Percentiles rank a stretch among this genome's conserved stretches.
Conservation (phyloP, 31 red algal species). For the Porphyra umbilicalis region DNA sequence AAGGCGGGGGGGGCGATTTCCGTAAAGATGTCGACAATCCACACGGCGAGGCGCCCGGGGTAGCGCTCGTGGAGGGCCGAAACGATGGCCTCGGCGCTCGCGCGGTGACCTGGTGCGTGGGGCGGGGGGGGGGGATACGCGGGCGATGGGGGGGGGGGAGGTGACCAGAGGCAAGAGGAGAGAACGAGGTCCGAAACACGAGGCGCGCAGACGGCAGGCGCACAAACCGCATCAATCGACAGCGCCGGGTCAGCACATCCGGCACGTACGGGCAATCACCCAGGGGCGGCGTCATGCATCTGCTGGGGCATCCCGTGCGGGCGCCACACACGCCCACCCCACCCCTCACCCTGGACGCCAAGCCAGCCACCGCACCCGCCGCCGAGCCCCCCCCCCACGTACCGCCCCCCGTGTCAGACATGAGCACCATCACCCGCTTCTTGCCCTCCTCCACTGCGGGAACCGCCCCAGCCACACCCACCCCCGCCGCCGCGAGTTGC, state of each 20-base stretch:
- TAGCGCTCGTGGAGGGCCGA: slow-evolving; percentile 59
- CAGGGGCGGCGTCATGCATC: too few relatives aligned
- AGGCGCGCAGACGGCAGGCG: too few relatives aligned
- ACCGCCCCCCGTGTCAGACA: slow-evolving; percentile 98
- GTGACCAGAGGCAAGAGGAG: background rate
- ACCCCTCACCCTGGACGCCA: background rate
- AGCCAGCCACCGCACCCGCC: background rate
- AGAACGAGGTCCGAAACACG: too few relatives aligned
- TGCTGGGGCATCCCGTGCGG: too few relatives aligned
- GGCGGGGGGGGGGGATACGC: background rate
- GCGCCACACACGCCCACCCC: too few relatives aligned
- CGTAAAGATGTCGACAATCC: slow-evolving; percentile 86
- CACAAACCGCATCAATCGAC: too few relatives aligned
- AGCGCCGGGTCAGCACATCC: too few relatives aligned
- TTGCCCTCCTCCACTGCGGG: slow-evolving; percentile 9
- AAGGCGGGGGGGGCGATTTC: slow-evolving; percentile 59
- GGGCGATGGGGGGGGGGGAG: background rate
- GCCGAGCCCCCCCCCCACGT: background rate
- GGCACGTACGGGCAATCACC: too few relatives aligned
- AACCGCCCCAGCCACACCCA: background rate
- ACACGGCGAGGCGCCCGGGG: slow-evolving; percentile 30
- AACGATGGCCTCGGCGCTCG: slow-evolving; percentile 73
- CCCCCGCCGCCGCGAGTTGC: background rate
- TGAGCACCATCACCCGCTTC: slow-evolving; percentile 82
- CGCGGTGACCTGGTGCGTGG: slow-evolving; percentile 36